Base-by-base conservation (phyloP, 2,329 filamentous ascomycete species). In the Paraphaeosphaeria minitans region DNA sequence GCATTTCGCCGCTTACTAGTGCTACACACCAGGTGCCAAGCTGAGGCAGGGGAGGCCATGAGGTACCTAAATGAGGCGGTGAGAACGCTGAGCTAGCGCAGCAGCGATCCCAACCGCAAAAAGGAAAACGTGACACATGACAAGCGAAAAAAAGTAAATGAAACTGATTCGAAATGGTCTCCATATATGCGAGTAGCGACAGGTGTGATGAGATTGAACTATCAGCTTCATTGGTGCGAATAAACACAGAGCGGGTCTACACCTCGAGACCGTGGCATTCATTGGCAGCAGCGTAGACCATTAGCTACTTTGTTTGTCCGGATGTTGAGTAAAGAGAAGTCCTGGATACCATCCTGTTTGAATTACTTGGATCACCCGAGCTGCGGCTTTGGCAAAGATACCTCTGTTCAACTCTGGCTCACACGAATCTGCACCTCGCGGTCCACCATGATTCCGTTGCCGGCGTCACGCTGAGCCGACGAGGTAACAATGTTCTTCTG, bases 401-500 rank as follows among this genome's bases (percentile, higher is more conserved):
- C 8, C 13, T n/a, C 37, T 53, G n/a, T n/a, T n/a, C n/a, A 35
- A 31, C 50, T 24, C 21, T 27, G 37, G 24, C 50, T 42, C 33
- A 53, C 37, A 21, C 41, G 33, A 16, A 51, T 21, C 6, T 51
- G 29, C 21, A 53, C 50, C 14, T 43, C 21, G 19, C 39, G 50
- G 39, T 29, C 50, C 14, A 53, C 50, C 39, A 29, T 41, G 9
- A 53, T 53, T 4, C 50, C 48, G 16, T 16, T 33, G 43, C 12
- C n/a, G 9, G 22, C 14, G 41, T 19, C 19, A 21, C 1, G 37
- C 22, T 41, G 35, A 49, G 31, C 14, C 35, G 52, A 31, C 22
- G 42, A 19, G 45, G 47, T 37, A 53, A 42, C 46, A 54, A 57
- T 48, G 24, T 53, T 53, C 39, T 53, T 53, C 14, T 53, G 50